Evolutionary conservation across 768 basidiomycete genomes (phyloP).

Genomic region (Lactarius akahatsu): DNA sequence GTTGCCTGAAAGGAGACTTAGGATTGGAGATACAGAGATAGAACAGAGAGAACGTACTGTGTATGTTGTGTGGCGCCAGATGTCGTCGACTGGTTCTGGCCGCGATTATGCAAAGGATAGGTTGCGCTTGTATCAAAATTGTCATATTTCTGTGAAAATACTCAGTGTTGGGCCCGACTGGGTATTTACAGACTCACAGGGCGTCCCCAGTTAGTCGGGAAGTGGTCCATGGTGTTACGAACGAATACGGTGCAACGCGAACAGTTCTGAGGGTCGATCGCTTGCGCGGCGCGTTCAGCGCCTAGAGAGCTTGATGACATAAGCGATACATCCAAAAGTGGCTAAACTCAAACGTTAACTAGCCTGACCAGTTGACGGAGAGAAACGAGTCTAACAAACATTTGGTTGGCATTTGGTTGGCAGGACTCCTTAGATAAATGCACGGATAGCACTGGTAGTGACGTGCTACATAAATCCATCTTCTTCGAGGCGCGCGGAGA

Average conservation of each 20-base stretch:
- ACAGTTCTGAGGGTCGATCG: neutral
- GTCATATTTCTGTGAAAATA: conserved; percentile 60
- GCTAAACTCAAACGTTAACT: too few relatives aligned
- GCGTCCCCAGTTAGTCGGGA: conserved; percentile 77
- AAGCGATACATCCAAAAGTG: conserved; percentile 2
- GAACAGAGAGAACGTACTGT: conserved; percentile 50
- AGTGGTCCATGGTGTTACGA: conserved; percentile 65
- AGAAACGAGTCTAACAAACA: neutral
- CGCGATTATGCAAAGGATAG: conserved; percentile 67
- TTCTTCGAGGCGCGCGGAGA: neutral
- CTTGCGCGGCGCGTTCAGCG: conserved; percentile 27
- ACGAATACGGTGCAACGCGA: neutral
- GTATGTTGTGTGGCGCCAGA: conserved; percentile 77
- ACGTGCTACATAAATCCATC: neutral
- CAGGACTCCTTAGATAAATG: neutral
- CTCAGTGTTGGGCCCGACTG: neutral
- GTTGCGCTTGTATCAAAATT: conserved; percentile 73
- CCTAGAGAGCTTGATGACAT: conserved; percentile 1
- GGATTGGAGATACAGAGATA: neutral
- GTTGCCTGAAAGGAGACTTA: conserved; percentile 57
- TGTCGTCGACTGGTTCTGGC: conserved; percentile 40
- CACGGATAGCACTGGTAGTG: neutral
- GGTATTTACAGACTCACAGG: conserved; percentile 18
- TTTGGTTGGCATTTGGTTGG: neutral
- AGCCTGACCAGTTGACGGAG: too few relatives aligned